Conservation (phyloP, 768 basidiomycete genomes). For the Punctularia strigosozonata region DNA sequence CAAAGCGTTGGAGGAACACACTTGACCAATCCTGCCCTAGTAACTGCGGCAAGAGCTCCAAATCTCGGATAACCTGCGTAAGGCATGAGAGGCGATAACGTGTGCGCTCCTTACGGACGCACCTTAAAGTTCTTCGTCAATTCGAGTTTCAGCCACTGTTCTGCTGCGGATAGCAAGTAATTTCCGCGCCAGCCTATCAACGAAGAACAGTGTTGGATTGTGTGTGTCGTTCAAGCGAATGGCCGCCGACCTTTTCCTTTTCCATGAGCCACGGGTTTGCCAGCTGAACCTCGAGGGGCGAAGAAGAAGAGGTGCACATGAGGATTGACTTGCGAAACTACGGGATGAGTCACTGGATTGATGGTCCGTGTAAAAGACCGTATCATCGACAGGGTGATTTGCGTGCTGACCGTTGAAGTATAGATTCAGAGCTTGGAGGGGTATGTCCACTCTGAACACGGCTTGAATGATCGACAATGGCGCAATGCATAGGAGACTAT, state of each 20-base stretch:
- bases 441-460: constrained; percentile 75
- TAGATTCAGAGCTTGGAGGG: constrained; percentile 77
- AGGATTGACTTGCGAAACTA: constrained; percentile 90
- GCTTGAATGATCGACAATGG: neutral
- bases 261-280: constrained; percentile 88
- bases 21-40: constrained; percentile 94
- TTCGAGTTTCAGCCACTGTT: constrained; percentile 93
- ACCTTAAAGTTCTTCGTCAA: constrained; percentile 94
- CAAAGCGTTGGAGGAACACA: constrained; percentile 92
- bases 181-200: constrained; percentile 84
- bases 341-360: constrained; percentile 69
- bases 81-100: neutral
- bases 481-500: constrained; percentile 6
- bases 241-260: constrained; percentile 66
- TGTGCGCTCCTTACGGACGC: constrained; percentile 1
- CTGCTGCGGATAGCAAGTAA: constrained; percentile 81
- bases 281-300: constrained; percentile 78
- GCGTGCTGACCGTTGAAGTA: constrained; percentile 64
- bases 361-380: constrained; percentile 4
- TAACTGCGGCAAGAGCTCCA: constrained; percentile 89
- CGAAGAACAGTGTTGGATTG: neutral
- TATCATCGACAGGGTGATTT: neutral
- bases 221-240: neutral
- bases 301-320: constrained; percentile 94
- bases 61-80: constrained; percentile 74